Evolutionary conservation across 2,329 filamentous ascomycete genomes (phyloP).

Genomic region (Alternaria consortialis): DNA sequence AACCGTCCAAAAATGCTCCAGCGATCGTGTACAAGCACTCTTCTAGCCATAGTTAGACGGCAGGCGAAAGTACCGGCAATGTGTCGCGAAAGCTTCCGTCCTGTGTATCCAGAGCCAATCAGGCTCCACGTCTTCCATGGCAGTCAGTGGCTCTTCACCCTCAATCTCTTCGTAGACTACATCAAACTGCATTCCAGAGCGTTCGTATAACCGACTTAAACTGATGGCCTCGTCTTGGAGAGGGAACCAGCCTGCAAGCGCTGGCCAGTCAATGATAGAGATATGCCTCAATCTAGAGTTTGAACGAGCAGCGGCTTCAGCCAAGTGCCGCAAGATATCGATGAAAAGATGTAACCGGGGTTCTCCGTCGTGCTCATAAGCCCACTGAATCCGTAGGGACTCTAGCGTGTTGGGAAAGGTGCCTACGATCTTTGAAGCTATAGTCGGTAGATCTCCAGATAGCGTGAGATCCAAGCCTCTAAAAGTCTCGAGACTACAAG

Average conservation of each 20-base stretch:
- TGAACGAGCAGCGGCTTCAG: neutral
- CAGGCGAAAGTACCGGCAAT: neutral
- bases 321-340: neutral
- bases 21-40: neutral
- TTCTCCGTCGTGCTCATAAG: neutral
- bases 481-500: constrained; percentile 6
- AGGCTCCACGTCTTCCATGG: constrained; percentile 3
- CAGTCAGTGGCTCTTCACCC: neutral
- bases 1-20: neutral
- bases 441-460: neutral
- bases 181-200: constrained; percentile 1
- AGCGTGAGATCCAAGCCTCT: neutral
- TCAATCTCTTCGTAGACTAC: constrained; percentile 1
- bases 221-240: neutral
- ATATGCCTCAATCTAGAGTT: constrained; percentile 3
- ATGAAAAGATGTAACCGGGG: neutral
- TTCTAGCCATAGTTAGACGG: neutral
- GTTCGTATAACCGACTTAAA: neutral
- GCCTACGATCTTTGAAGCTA: neutral
- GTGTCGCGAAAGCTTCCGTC: constrained; percentile 5
- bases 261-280: constrained; percentile 14
- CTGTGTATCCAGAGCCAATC: constrained; percentile 13
- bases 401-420: constrained; percentile 7
- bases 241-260: neutral
- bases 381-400: constrained; percentile 8